These are phyloP conservation scores for Monilinia polystroma DNA, from an alignment of 2,329 filamentous ascomycete species.

Conservation along the genomic window DNA sequence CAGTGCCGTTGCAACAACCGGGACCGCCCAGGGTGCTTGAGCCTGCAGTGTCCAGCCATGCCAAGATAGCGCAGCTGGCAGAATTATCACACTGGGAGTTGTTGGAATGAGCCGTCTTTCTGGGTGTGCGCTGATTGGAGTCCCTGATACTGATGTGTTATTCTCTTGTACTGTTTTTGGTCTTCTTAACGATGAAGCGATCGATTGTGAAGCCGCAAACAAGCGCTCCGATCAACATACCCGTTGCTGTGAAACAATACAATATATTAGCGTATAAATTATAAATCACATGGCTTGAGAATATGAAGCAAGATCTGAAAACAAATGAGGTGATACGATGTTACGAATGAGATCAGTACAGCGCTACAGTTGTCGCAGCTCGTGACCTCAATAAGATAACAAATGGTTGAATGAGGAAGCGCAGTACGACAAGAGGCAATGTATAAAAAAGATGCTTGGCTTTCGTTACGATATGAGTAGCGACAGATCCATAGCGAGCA, in stretches of 20 bases:
- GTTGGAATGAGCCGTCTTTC: slow-evolving; percentile 64
- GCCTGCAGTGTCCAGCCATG: slow-evolving; percentile 53
- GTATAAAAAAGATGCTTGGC: slow-evolving; percentile 42
- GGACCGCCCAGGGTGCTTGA: slow-evolving; percentile 54
- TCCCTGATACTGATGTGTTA: slow-evolving; percentile 20
- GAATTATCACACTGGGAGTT: slow-evolving; percentile 50
- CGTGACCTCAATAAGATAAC: no score
- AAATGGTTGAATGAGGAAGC: slow-evolving; percentile 42
- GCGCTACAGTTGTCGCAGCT: slow-evolving; percentile 27
- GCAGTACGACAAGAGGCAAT: slow-evolving; percentile 50
- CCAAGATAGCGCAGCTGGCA: slow-evolving; percentile 55
- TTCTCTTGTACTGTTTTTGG: slow-evolving; percentile 7
- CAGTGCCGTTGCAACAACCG: slow-evolving; percentile 45
- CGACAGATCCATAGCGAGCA: no score
- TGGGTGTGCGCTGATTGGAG: slow-evolving; percentile 41
- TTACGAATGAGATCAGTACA: slow-evolving; percentile 39
- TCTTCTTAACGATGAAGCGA: slow-evolving; percentile 29
- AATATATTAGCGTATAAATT: background rate
- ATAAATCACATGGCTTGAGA: no score
- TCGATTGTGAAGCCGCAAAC: slow-evolving; percentile 39
- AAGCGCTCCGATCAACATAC: slow-evolving; percentile 46
- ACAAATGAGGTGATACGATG: background rate
- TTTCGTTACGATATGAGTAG: slow-evolving; percentile 49
- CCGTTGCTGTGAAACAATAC: slow-evolving; percentile 27
- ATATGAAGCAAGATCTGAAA: no score